Percentiles rank a stretch among this genome's conserved stretches.
Conservation (phyloP, 352 stramenopile species). For the Globisporangium cylindrosporum region DNA sequence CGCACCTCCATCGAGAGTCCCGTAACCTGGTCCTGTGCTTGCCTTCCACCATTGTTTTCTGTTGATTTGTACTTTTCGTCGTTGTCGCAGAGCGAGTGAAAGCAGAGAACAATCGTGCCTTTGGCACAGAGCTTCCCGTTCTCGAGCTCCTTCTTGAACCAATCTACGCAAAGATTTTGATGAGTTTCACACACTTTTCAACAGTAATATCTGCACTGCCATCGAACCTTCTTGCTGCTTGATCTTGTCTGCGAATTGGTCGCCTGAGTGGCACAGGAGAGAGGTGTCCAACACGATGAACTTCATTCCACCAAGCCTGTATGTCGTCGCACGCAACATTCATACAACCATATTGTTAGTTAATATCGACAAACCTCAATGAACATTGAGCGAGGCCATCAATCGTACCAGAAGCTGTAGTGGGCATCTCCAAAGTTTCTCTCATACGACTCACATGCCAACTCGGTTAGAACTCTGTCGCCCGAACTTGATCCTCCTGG, state of each 20-base stretch:
- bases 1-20: slow-evolving; percentile 6
- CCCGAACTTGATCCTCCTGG: slow-evolving; percentile 32
- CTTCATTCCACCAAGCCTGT: slow-evolving; percentile 75
- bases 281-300: slow-evolving; percentile 73
- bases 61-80: background rate
- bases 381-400: no score
- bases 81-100: slow-evolving; percentile 29
- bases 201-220: no score
- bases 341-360: background rate
- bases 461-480: slow-evolving; percentile 2
- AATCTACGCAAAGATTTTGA: slow-evolving; percentile 34
- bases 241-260: slow-evolving; percentile 28
- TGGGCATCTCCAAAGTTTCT: slow-evolving; percentile 56
- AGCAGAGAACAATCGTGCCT: slow-evolving; percentile 58
- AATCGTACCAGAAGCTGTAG: slow-evolving; percentile 72
- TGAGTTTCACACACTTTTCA: background rate
- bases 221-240: slow-evolving; percentile 43
- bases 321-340: background rate
- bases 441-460: slow-evolving; percentile 32
- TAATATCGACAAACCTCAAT: background rate
- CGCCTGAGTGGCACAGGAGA: slow-evolving; percentile 25
- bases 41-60: slow-evolving; percentile 21
- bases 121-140: slow-evolving; percentile 78
- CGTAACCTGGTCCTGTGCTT: background rate
- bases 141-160: slow-evolving; percentile 72